Evolutionary conservation across 1,139 yeast genomes (phyloP), one percentile per base, ranked within the genome.

Genomic region (Taiozyma onychis): DNA sequence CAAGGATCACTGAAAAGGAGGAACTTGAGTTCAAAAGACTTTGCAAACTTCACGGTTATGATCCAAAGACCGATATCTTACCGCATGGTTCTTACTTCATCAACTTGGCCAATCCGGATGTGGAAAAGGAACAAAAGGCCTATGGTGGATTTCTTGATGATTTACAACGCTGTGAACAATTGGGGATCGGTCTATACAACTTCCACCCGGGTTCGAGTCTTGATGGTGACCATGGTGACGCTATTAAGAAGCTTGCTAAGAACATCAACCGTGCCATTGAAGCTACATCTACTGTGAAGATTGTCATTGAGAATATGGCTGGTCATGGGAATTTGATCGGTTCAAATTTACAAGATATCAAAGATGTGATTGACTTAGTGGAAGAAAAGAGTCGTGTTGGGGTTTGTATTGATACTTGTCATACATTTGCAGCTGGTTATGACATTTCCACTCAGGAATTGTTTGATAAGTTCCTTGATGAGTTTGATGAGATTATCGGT

Each of bases 11-110:
- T 16, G 74, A 74, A 13, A 82, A 78, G n/a, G 96, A 88, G 61
- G 81, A 85, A 11, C 66, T 66, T 4, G 78, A 80, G 57, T 93
- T 91, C 69, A 77, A 77, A 55, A 71, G 72, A 4, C 71, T 81
- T 22, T 88, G 96, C 64, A 70, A 74, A 48, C 69, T 78, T 50
- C 75, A 77, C 61, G 80, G 83, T 1, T 91, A 84, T 66, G 78
- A 90, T 63, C 83, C 97, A 1, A 64, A 78, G 48, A 85, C 83
- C 21, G 95, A 90, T 60, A 76, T 90, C 45, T 74, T 93, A 48
- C 99, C 99, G 0, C 99, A 93, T 66, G 98, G 97, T 0, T 88
- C 96, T 26, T 93, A 91, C 65, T 83, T 93, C 61, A 90, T 93
- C 62, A 93, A 93, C 63, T 70, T 93, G 56, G 98, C 96, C 18